Evolutionary conservation across 352 stramenopile species (phyloP).

Genomic region (Globisporangium splendens): DNA sequence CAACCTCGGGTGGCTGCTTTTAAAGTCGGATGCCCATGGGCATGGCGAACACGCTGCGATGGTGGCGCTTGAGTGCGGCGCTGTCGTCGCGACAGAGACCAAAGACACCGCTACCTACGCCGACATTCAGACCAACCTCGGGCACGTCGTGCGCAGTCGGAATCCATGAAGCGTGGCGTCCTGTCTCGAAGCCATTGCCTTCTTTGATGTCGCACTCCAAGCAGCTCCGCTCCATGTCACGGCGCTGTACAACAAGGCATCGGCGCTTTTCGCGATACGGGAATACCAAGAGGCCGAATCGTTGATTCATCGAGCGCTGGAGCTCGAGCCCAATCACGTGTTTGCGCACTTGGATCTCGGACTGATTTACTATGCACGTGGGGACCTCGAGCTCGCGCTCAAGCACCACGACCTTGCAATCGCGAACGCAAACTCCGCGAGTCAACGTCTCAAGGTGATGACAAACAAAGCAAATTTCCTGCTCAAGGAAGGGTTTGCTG

Average conservation of each 20-base stretch:
- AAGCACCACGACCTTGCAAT: slow-evolving; percentile 45
- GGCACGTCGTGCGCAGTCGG: slow-evolving; percentile 36
- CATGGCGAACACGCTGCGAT: slow-evolving; percentile 27
- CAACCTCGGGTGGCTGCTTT: slow-evolving; percentile 70
- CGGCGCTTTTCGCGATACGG: slow-evolving; percentile 38
- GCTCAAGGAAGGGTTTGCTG: slow-evolving; percentile 35
- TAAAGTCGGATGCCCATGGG: slow-evolving; percentile 5
- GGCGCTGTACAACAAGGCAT: slow-evolving; percentile 74
- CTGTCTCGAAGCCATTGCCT: slow-evolving; percentile 44
- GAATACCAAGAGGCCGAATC: slow-evolving; percentile 30
- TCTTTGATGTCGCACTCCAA: slow-evolving; percentile 56
- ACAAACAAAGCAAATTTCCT: slow-evolving; percentile 80
- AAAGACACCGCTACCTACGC: slow-evolving; percentile 37
- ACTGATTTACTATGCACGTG: slow-evolving; percentile 15
- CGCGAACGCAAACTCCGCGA: slow-evolving; percentile 4
- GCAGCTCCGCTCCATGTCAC: slow-evolving; percentile 31
- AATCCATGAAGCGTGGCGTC: slow-evolving; percentile 30
- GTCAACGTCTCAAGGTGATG: slow-evolving; percentile 27
- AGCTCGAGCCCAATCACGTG: slow-evolving; percentile 34
- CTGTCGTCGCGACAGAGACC: slow-evolving; percentile 22
- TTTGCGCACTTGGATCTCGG: slow-evolving; percentile 41
- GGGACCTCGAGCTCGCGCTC: slow-evolving; percentile 34
- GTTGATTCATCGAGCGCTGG: slow-evolving; percentile 36
- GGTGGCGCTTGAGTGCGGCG: slow-evolving; percentile 35
- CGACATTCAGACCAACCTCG: slow-evolving; percentile 75